Evolutionary conservation across 2,329 filamentous ascomycete genomes (phyloP).

Genomic region (Fusarium sp.): DNA sequence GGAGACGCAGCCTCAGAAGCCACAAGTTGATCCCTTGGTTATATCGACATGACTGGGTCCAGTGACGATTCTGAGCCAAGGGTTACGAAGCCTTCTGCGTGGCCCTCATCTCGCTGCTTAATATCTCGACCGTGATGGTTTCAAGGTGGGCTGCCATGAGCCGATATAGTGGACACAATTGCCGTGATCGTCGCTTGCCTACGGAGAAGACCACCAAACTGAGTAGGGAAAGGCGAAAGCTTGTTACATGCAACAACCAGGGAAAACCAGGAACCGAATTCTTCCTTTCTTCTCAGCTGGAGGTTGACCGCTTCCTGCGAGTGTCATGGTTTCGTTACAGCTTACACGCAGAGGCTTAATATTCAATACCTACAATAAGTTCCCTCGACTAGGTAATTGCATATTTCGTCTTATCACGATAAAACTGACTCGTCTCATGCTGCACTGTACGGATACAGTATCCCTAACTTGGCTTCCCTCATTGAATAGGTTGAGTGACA

Average conservation of each 20-base stretch:
- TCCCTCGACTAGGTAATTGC: conserved; percentile 12
- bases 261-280: neutral
- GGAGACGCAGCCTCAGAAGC: conserved; percentile 34
- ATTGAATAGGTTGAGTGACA: no score
- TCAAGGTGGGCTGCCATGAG: conserved; percentile 37
- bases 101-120: conserved; percentile 34
- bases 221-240: conserved; percentile 37
- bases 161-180: conserved; percentile 34
- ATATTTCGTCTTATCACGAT: conserved; percentile 17
- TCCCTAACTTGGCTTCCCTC: conserved; percentile 5
- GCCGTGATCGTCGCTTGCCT: conserved; percentile 31
- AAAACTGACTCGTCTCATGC: conserved; percentile 17
- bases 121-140: conserved; percentile 27
- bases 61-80: conserved; percentile 34
- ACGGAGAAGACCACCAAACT: conserved; percentile 34
- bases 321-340: neutral
- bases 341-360: no score
- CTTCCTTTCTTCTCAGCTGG: neutral
- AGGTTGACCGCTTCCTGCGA: conserved; percentile 14
- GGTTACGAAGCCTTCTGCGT: conserved; percentile 45
- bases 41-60: conserved; percentile 34
- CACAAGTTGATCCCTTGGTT: conserved; percentile 35
- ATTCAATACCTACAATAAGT: no score
- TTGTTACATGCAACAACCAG: conserved; percentile 20
- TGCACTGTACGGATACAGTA: conserved; percentile 26